Conservation (phyloP, 495 filamentous ascomycete species). For the Articulospora tetracladia region DNA sequence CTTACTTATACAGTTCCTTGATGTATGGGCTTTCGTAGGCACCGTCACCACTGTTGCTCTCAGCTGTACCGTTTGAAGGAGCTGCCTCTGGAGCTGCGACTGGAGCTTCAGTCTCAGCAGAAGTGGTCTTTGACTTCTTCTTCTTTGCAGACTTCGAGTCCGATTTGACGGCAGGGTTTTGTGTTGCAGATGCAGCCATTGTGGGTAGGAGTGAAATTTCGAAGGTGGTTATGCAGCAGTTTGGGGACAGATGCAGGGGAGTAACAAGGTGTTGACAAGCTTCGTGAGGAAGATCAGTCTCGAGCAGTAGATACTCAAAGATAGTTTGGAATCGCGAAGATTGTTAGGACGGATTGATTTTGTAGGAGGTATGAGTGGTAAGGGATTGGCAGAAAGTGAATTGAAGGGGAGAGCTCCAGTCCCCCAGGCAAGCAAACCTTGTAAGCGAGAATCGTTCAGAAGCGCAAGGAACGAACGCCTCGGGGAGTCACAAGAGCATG, state of each 20-base stretch:
- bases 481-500: background rate
- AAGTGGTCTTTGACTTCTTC: slow-evolving; percentile 61
- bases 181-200: slow-evolving; percentile 47
- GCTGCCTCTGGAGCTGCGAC: slow-evolving; percentile 39
- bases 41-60: slow-evolving; percentile 49
- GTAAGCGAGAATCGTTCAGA: background rate
- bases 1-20: slow-evolving; percentile 83
- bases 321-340: background rate
- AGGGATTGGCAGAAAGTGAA: background rate
- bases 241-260: background rate
- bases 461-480: background rate
- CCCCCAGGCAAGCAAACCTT: background rate
- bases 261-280: background rate
- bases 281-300: background rate
- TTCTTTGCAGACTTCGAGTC: slow-evolving; percentile 70
- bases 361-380: background rate
- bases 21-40: slow-evolving; percentile 67
- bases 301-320: background rate
- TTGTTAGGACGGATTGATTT: background rate
- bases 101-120: slow-evolving; percentile 42
- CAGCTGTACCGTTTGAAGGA: slow-evolving; percentile 26
- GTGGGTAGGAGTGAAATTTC: slow-evolving; percentile 10
- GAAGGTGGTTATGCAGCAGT: background rate
- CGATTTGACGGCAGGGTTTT: slow-evolving; percentile 43
- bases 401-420: background rate